Base-by-base conservation (phyloP, 1,139 yeast genomes). In the Yamadazyma siamensis region DNA sequence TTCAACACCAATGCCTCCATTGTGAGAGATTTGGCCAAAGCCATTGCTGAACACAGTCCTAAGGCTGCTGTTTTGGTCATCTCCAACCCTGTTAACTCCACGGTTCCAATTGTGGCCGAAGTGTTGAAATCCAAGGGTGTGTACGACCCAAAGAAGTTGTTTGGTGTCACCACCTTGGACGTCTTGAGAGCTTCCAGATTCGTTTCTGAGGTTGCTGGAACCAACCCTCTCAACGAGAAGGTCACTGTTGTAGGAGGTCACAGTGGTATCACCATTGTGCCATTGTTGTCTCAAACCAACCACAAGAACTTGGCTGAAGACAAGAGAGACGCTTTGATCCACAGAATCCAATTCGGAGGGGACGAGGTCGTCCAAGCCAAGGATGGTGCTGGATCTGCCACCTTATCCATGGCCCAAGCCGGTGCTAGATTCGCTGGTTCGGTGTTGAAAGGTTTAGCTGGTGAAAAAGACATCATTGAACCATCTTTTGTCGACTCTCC, bases 281-380 rank as follows among this genome's bases (percentile, higher is more conserved):
- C 97, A 47, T 67, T 89, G 47, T 76, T 85, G 54, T 83, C 95
- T 21, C 71, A 84, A 50, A 64, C 76, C 39, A 64, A 61, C 40
- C 78, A 75, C 62, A 62, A 65, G 44, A 43, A 56, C 42, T 62
- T 76, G 49, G 63, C 62, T 35, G 55, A 62, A 30, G 82, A 77
- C 43, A 66, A 72, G 50, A 71, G 80, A 52, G 85, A 79, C 54
- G 73, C 77, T 36, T 73, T 88, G 50, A 74, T 86, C 53, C 76
- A 85, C 72, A 80, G 96, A 64, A 87, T 88, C 56, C 96, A 88
- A 67, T 87, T 81, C 56, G 97, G 96, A 56, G 96, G 96, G 65
- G 96, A 89, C 57, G 96, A 89, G 68, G 94, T 89, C 48, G 96
- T 89, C 49, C 72, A 83, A 65, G 96, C 96, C 50, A 89, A 89